Conservation (phyloP, 345 rosid species). For the Eutrema japonicum region DNA sequence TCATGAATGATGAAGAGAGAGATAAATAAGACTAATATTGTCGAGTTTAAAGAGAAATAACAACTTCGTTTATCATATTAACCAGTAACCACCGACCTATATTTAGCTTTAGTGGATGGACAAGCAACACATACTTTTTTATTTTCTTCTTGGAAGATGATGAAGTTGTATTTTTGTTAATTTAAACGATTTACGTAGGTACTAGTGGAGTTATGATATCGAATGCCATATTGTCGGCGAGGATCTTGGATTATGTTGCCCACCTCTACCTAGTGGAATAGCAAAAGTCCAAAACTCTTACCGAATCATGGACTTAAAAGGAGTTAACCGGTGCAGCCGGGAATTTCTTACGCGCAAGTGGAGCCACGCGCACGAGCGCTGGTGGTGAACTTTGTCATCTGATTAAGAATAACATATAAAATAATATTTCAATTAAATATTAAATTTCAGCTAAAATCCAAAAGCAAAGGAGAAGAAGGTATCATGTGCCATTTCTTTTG, state of each 20-base stretch:
- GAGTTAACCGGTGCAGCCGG: slow-evolving; percentile 24
- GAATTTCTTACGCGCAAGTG: slow-evolving; percentile 29
- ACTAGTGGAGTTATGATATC: neutral
- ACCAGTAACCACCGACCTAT: neutral
- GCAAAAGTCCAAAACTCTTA: neutral
- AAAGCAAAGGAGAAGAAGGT: slow-evolving; percentile 43
- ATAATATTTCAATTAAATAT: neutral
- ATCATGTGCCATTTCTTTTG: slow-evolving; percentile 45
- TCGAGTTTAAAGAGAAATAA: neutral
- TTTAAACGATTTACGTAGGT: neutral
- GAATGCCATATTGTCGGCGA: no score
- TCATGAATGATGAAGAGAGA: neutral
- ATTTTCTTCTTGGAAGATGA: neutral
- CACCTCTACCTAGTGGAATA: no score
- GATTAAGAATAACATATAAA: neutral
- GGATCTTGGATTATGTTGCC: no score
- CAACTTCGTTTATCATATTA: neutral
- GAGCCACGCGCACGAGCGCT: slow-evolving; percentile 45
- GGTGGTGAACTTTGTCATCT: slow-evolving; percentile 34
- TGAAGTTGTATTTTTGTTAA: neutral
- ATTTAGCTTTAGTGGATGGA: neutral
- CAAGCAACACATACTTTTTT: neutral
- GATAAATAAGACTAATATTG: neutral
- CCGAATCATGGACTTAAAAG: slow-evolving; percentile 14
- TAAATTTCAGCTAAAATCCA: slow-evolving; percentile 38